Evolutionary conservation across 1,284 basidiomycete species (phyloP).

Genomic region (Ustilago nuda): DNA sequence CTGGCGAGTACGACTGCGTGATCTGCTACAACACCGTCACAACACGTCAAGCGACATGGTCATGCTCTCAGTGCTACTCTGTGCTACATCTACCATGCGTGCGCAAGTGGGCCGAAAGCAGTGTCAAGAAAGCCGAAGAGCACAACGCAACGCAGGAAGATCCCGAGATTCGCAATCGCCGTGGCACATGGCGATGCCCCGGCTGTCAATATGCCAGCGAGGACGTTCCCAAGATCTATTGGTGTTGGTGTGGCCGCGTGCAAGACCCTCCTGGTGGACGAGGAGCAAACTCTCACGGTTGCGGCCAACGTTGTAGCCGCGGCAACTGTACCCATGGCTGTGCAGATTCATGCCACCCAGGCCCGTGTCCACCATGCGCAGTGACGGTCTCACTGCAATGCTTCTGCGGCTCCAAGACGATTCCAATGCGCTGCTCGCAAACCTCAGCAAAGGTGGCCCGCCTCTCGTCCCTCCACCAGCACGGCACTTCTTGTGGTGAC

Average conservation of each 20-base stretch:
- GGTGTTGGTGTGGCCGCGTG: constrained; percentile 65
- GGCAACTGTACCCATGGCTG: constrained; percentile 65
- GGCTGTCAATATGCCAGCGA: constrained; percentile 64
- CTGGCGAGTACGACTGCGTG: constrained; percentile 65
- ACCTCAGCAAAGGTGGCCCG: constrained; percentile 37
- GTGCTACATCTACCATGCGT: constrained; percentile 66
- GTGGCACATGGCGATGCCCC: constrained; percentile 66
- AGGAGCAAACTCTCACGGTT: constrained; percentile 61
- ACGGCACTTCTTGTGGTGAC: constrained; percentile 61
- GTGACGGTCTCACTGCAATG: constrained; percentile 63
- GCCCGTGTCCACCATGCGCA: constrained; percentile 66
- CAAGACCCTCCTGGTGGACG: constrained; percentile 52
- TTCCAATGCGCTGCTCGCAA: constrained; percentile 65
- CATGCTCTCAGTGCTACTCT: constrained; percentile 64
- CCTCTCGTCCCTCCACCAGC: constrained; percentile 29
- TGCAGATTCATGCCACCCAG: constrained; percentile 64
- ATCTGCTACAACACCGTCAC: constrained; percentile 66
- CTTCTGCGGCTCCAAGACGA: constrained; percentile 62
- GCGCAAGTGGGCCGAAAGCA: constrained; percentile 65
- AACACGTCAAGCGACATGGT: constrained; percentile 61
- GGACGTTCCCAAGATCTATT: constrained; percentile 62
- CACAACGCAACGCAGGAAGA: constrained; percentile 68
- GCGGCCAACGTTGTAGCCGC: constrained; percentile 58
- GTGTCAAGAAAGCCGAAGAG: constrained; percentile 64
- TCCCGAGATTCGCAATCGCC: constrained; percentile 54